Base-by-base conservation (phyloP, 2,329 filamentous ascomycete genomes). In the Aspergillus nomiae region DNA sequence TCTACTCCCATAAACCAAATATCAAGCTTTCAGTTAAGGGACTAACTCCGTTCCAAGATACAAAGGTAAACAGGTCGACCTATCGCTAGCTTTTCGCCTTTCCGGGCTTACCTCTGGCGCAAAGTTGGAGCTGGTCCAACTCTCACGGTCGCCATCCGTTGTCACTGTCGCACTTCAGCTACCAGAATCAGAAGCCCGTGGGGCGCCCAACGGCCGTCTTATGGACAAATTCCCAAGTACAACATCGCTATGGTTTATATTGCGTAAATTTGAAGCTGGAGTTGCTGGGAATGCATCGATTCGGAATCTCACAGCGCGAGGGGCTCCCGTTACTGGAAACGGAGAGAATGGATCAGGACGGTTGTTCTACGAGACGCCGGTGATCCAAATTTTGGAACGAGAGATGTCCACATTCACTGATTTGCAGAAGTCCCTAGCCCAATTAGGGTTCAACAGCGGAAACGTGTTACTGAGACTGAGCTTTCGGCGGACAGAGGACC, bases 131-230 rank as follows among this genome's bases (percentile, higher is more conserved):
- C 90, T 99, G 56, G 90, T 97, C 26, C 89, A 92, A 74, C 89
- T 90, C 63, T 95, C 94, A 53, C 91, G 92, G 62, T 95, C 93
- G 0, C 90, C 94, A 0, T 90, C 92, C 1, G 90, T 90, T 55
- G 90, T 99, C 61, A 93, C 90, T 46, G 90, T 99, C 48, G 94
- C 92, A n/a, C 82, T 99, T 14, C 92, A 96, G 74, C 82, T 97
- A 32, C 92, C 92, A 4, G 85, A 89, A 41, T 86, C 89, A 26
- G 90, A 95, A 73, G 87, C 85, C 24, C 82, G 81, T 51, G 82
- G 85, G 56, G 83, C 86, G 24, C 85, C 88, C 1, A 87, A 87
- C 67, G 87, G 88, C 28, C 88, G 93, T 34, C 79, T 96, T 46
- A 87, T 89, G 61, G 89, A 95, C 74, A 97, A 95, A 74, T 93